Evolutionary conservation across 1,284 basidiomycete genomes (phyloP).

Genomic region (Irpex sp.): DNA sequence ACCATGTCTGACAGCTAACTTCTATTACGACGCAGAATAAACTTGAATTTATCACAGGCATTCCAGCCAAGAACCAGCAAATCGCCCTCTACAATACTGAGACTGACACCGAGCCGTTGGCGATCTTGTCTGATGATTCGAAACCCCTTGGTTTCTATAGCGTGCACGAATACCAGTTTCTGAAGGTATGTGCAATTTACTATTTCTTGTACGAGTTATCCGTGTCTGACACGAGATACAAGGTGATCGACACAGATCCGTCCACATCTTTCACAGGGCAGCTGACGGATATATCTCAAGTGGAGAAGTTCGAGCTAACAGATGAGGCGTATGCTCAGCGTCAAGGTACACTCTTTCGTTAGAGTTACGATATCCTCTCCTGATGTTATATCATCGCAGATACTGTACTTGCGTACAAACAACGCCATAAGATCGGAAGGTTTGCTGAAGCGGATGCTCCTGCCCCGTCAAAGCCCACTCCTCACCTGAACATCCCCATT

Average conservation of each 20-base stretch:
- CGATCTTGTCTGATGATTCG: slow-evolving; percentile 60
- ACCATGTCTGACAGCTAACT: neutral
- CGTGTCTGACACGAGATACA: neutral
- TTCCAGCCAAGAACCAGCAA: slow-evolving; percentile 69
- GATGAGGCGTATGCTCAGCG: slow-evolving; percentile 80
- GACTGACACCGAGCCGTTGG: slow-evolving; percentile 47
- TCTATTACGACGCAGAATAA: slow-evolving; percentile 52
- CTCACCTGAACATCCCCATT: slow-evolving; percentile 44
- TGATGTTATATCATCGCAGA: slow-evolving; percentile 45
- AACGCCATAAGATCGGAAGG: slow-evolving; percentile 85
- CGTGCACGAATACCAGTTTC: slow-evolving; percentile 61
- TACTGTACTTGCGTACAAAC: slow-evolving; percentile 89
- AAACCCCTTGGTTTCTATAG: slow-evolving; percentile 74
- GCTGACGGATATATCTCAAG: slow-evolving; percentile 79
- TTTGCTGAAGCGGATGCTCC: slow-evolving; percentile 58
- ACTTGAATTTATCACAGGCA: slow-evolving; percentile 89
- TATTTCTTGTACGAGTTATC: neutral
- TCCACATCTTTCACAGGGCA: slow-evolving; percentile 72
- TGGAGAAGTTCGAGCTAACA: slow-evolving; percentile 91
- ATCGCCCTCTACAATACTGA: slow-evolving; percentile 66
- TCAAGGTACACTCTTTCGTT: slow-evolving; percentile 46
- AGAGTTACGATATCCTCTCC: neutral
- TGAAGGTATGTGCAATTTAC: slow-evolving; percentile 54
- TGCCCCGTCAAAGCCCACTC: slow-evolving; percentile 25
- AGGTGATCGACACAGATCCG: slow-evolving; percentile 83